These are phyloP conservation scores for Warburgia ugandensis DNA, from an alignment of 164 flowering plant genomes.

Conservation along the genomic window DNA sequence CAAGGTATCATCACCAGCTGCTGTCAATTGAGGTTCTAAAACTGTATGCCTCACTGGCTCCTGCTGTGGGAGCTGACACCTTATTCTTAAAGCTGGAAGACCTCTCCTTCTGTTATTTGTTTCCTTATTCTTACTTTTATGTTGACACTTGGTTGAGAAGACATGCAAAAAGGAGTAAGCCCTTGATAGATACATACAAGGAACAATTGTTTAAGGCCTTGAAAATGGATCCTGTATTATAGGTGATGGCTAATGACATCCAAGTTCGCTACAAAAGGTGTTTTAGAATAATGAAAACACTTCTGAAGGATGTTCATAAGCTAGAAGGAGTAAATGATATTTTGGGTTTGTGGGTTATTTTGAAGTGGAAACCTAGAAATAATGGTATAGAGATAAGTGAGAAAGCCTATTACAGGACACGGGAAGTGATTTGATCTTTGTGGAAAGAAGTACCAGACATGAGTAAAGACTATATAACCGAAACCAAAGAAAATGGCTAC, in stretches of 20 bases:
- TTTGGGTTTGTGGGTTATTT: conserved; percentile 62
- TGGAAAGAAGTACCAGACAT: conserved; percentile 79
- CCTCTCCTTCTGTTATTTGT: conserved; percentile 67
- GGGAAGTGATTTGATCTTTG: conserved; percentile 48
- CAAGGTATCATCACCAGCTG: conserved; percentile 65
- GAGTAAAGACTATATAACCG: conserved; percentile 72
- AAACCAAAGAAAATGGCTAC: conserved; percentile 87
- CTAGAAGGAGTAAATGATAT: conserved; percentile 79
- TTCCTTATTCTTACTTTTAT: conserved; percentile 77
- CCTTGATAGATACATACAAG: conserved; percentile 54
- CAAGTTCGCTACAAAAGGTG: conserved; percentile 87
- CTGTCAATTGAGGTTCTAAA: conserved; percentile 70
- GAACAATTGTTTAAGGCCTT: conserved; percentile 49
- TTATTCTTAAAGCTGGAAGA: conserved; percentile 78
- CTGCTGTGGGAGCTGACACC: conserved; percentile 53
- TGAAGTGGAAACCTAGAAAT: conserved; percentile 42
- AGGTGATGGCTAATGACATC: conserved; percentile 48
- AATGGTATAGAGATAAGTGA: conserved; percentile 35
- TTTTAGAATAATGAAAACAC: conserved; percentile 92
- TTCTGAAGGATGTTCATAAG: conserved; percentile 70
- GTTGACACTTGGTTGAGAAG: conserved; percentile 75
- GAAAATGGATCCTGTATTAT: conserved; percentile 37
- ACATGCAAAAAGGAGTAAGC: conserved; percentile 54
- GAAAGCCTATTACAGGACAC: conserved; percentile 71
- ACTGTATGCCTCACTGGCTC: conserved; percentile 78